These are phyloP conservation scores for Neopestalotiopsis clavispora DNA, from an alignment of 2,329 filamentous ascomycete species.

Conservation along the genomic window DNA sequence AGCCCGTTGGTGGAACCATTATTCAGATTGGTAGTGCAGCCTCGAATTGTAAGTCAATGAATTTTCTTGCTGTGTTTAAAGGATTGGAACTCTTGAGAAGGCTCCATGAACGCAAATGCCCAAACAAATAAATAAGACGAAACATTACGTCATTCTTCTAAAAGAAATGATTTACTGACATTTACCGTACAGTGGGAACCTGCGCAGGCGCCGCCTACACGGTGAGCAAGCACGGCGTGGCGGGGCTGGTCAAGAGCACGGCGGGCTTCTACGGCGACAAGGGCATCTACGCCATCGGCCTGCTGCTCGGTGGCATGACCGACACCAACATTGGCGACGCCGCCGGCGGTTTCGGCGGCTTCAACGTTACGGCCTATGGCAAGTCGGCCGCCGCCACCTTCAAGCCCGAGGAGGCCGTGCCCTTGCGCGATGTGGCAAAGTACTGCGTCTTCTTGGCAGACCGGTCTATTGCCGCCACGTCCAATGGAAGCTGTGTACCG, in stretches of 20 bases:
- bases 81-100: too few species aligned
- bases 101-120: too few species aligned
- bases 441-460: constrained; percentile 33
- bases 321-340: constrained; percentile 56
- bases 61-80: background rate
- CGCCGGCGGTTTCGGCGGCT: constrained; percentile 35
- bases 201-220: constrained; percentile 54
- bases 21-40: constrained; percentile 31
- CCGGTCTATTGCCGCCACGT: constrained; percentile 23
- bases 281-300: constrained; percentile 56
- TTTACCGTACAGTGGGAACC: constrained; percentile 17
- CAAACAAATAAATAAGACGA: too few species aligned
- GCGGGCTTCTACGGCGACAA: constrained; percentile 58
- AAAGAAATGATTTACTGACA: background rate
- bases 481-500: constrained; percentile 27
- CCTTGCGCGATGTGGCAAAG: constrained; percentile 42
- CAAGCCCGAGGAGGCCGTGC: constrained; percentile 33
- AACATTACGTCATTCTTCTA: too few species aligned
- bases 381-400: constrained; percentile 31
- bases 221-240: constrained; percentile 56
- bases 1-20: constrained; percentile 29
- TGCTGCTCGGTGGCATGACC: constrained; percentile 58
- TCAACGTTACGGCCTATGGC: constrained; percentile 39
- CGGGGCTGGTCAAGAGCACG: constrained; percentile 62
- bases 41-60: background rate